Evolutionary conservation across 2,329 filamentous ascomycete species (phyloP).

Genomic region (Microthyrium microscopicum): DNA sequence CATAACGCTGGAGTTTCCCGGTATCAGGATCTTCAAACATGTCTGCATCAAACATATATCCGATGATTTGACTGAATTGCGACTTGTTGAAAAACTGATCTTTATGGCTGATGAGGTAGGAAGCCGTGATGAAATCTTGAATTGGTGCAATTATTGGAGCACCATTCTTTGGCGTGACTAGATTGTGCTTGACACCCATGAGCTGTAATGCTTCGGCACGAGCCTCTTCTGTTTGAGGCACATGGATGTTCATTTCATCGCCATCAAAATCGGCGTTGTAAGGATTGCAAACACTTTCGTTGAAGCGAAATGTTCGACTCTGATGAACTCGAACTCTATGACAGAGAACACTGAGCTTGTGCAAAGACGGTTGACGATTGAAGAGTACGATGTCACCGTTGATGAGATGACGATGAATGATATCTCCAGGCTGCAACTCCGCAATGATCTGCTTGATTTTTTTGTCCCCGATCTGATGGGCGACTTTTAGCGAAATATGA

Average conservation of each 20-base stretch:
- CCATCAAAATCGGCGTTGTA: constrained; percentile 99
- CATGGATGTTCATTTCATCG: constrained; percentile 97
- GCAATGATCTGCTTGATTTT: constrained; percentile 56
- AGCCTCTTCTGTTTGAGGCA: constrained; percentile 94
- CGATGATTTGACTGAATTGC: constrained; percentile 76
- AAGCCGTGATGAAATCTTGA: constrained; percentile 95
- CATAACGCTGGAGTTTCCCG: constrained; percentile 43
- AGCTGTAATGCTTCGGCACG: constrained; percentile 86
- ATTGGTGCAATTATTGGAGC: constrained; percentile 98
- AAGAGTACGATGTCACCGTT: constrained; percentile 94
- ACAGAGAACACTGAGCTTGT: constrained; percentile 97
- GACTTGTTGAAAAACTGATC: constrained; percentile 83
- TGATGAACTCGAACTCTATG: constrained; percentile 87
- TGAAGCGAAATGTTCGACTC: constrained; percentile 89
- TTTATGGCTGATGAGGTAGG: constrained; percentile 80
- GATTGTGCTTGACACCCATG: constrained; percentile 96
- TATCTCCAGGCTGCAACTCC: constrained; percentile 63
- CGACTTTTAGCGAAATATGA: constrained; percentile 52
- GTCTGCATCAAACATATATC: constrained; percentile 79
- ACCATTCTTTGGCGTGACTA: constrained; percentile 91
- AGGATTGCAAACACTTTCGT: constrained; percentile 94
- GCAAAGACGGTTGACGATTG: constrained; percentile 91
- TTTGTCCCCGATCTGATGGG: constrained; percentile 34
- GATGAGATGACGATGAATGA: constrained; percentile 86
- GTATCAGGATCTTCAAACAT: constrained; percentile 29